Evolutionary conservation across 139 green algal species (phyloP).

Genomic region (Protoeuglena noctilucae): DNA sequence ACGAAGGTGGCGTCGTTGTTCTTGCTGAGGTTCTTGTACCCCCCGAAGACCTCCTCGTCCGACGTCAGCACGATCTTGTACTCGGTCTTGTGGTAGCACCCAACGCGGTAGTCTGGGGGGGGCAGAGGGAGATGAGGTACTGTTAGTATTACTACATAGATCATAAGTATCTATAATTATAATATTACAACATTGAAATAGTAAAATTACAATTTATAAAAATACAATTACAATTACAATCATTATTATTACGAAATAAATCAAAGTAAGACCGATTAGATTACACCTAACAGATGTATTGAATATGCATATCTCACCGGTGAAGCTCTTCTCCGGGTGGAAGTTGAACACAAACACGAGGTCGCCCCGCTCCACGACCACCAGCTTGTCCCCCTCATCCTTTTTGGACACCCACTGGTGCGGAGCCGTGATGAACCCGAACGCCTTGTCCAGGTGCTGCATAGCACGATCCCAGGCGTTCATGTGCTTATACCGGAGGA

Average conservation of each 20-base stretch:
- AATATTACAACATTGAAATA: too few relatives aligned
- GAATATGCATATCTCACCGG: too few relatives aligned
- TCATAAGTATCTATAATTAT: too few relatives aligned
- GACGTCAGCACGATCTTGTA: constrained; percentile 55
- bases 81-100: constrained; percentile 44
- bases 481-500: constrained; percentile 83
- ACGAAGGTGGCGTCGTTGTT: constrained; percentile 28
- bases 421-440: constrained; percentile 58
- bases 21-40: constrained; percentile 69
- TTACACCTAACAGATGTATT: too few relatives aligned
- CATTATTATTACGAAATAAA: too few relatives aligned
- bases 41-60: constrained; percentile 78
- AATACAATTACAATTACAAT: too few relatives aligned
- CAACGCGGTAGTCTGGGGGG: constrained; percentile 82
- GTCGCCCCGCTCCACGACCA: constrained; percentile 86
- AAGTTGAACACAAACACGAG: constrained; percentile 99
- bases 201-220: too few relatives aligned
- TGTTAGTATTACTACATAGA: neutral
- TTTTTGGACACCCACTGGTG: constrained; percentile 64
- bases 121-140: neutral
- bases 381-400: constrained; percentile 84
- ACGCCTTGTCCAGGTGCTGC: constrained; percentile 84
- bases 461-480: constrained; percentile 81
- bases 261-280: too few relatives aligned
- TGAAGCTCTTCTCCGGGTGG: constrained; percentile 76